Base-by-base conservation (phyloP, 352 stramenopile genomes). In the Phytophthora vignae region DNA sequence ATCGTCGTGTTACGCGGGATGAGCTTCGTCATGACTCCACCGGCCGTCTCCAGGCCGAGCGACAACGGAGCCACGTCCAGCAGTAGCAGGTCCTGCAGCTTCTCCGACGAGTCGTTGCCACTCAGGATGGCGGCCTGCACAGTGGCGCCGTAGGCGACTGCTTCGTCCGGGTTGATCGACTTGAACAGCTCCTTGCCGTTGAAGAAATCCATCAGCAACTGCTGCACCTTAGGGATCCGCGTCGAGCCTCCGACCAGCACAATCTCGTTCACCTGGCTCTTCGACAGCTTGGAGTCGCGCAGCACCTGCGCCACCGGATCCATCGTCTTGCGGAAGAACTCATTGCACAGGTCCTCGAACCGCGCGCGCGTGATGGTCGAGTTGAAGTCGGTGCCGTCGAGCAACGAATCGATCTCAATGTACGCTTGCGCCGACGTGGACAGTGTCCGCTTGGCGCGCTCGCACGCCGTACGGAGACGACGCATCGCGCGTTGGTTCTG, bases 391-490 rank as follows among this genome's bases (percentile, higher is more conserved):
- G 97, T 90, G 53, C 94, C 94, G 54, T 98, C 94, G 48, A 93
- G 96, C 10, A 98, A 78, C 31, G 87, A 95, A 72, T 99, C 96
- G 75, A 99, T 98, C 72, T 98, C 93, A 67, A 98, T 95, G 74
- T 98, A 95, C n/a, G 95, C 93, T 71, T 98, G 92, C 8, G 93
- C 97, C 19, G 91, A 98, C n/a, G 84, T 91, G 9, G 94, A 99
- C 44, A 99, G 80, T 19, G 94, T 98, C 40, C 95, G 90, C 90
- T 99, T 99, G 19, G 96, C 96, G 33, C 96, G 86, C 79, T 99
- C 96, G 68, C 95, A 99, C 3, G 93, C 93, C 38, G 94, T 98
- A 65, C 96, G 91, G 2, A 99, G 87, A 67, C 96, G 92, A 66
- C 94, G 91, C 40, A 98, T 74, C 10, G 96, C 92, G 56, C n/a